A percentile compares a stretch with the other conserved stretches of the same genome.
These are phyloP conservation scores for Brassica carinata DNA, from an alignment of 345 rosid species.

Conservation along the genomic window DNA sequence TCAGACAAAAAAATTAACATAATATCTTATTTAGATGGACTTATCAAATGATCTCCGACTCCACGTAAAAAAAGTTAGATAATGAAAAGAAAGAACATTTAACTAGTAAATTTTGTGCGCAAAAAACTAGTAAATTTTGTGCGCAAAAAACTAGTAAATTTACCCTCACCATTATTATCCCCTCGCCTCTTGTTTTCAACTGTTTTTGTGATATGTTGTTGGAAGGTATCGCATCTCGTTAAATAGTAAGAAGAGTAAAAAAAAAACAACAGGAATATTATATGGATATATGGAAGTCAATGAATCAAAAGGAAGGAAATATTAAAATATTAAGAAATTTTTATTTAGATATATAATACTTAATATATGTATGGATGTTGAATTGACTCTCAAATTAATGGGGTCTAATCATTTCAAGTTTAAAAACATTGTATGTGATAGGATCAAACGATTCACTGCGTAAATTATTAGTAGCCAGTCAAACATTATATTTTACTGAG, in stretches of 20 bases:
- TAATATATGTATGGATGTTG: no score
- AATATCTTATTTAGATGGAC: background rate
- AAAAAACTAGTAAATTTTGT: no score
- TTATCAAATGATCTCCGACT: background rate
- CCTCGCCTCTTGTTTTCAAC: background rate
- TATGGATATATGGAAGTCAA: background rate
- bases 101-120: no score
- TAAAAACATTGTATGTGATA: background rate
- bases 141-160: background rate
- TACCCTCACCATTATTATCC: slow-evolving; percentile 11
- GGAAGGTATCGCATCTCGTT: background rate
- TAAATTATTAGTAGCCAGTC: no score
- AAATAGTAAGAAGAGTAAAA: background rate
- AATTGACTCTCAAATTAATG: background rate
- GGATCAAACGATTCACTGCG: background rate
- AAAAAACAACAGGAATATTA: background rate
- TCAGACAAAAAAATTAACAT: background rate
- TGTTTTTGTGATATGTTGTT: background rate
- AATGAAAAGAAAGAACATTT: background rate
- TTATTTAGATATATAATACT: background rate
- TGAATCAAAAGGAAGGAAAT: background rate
- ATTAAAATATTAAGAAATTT: background rate
- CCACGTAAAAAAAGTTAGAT: background rate
- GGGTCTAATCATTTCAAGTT: background rate
- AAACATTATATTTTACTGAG: no score